phyloP scores from a whole-genome alignment of 192 early-diverging fungal genomes.

The Phycomyces nitens region DNA sequence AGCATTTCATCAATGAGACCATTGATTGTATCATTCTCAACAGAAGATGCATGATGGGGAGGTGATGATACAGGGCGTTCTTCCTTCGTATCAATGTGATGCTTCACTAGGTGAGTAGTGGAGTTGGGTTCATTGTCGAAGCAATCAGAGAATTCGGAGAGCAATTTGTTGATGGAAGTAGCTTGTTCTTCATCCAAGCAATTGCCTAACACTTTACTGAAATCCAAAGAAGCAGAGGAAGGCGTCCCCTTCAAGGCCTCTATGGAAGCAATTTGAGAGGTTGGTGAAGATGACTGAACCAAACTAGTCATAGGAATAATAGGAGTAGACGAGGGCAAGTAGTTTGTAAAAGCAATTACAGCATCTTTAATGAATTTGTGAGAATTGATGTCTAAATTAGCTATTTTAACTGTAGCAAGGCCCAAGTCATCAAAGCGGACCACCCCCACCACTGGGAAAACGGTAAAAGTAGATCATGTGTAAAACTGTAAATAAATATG shows the following conservation, averaged over 20 bases:
- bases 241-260: no score
- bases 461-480: no score
- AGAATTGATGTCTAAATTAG: not conserved
- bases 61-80: not conserved
- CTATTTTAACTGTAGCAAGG: not conserved
- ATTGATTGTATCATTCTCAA: constrained; percentile 14
- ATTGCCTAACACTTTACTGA: no score
- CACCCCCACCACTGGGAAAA: no score
- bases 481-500: no score
- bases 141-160: not conserved
- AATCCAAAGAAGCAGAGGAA: no score
- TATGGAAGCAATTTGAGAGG: no score
- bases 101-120: not conserved
- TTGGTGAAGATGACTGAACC: no score
- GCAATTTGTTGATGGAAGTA: no score
- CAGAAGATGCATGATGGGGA: constrained; percentile 16
- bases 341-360: not conserved
- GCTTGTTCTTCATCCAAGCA: no score
- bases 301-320: no score
- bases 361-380: not conserved
- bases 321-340: no score
- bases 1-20: constrained; percentile 30
- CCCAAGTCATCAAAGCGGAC: not conserved
- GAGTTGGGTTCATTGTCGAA: not conserved
- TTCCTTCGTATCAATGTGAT: constrained; percentile 1